Percentiles rank a stretch among this genome's conserved stretches.
Conservation (phyloP, 2,329 filamentous ascomycete species). For the Hypoxylon sp. region DNA sequence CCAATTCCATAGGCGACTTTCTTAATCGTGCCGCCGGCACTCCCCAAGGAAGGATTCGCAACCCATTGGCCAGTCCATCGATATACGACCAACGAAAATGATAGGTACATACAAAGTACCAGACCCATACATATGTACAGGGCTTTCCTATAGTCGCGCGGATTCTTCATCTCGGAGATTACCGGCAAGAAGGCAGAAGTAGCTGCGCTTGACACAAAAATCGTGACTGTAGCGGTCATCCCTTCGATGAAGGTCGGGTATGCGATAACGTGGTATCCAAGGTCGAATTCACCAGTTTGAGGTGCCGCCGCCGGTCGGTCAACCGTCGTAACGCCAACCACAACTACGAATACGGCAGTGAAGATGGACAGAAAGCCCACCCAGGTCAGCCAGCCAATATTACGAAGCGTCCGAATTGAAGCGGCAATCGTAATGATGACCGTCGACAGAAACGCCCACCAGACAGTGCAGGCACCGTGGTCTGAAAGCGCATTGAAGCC, state of each 20-base stretch:
- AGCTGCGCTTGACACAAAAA: conserved; percentile 70
- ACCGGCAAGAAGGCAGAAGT: conserved; percentile 73
- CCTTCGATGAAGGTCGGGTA: conserved; percentile 69
- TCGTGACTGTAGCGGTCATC: conserved; percentile 68
- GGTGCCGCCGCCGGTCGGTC: conserved; percentile 72
- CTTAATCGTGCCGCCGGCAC: conserved; percentile 69
- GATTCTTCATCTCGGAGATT: conserved; percentile 73
- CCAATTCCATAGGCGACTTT: conserved; percentile 72
- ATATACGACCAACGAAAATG: conserved; percentile 71
- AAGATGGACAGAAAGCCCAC: conserved; percentile 70
- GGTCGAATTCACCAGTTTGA: conserved; percentile 67
- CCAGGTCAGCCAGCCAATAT: conserved; percentile 73
- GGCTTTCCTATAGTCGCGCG: conserved; percentile 70
- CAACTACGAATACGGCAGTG: conserved; percentile 68
- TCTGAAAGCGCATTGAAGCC: conserved; percentile 70
- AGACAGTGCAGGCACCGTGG: conserved; percentile 70
- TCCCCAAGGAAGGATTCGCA: conserved; percentile 71
- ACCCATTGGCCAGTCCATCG: conserved; percentile 73
- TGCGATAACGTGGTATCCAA: conserved; percentile 69
- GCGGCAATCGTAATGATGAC: conserved; percentile 62
- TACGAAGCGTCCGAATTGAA: conserved; percentile 64
- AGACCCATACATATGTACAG: conserved; percentile 70
- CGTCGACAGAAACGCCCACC: conserved; percentile 66
- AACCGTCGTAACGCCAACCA: conserved; percentile 68
- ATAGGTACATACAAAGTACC: conserved; percentile 68